A percentile compares a stretch with the other conserved stretches of the same genome.
Conservation (phyloP, 441 rosid species). For the Mallotus repandus region DNA sequence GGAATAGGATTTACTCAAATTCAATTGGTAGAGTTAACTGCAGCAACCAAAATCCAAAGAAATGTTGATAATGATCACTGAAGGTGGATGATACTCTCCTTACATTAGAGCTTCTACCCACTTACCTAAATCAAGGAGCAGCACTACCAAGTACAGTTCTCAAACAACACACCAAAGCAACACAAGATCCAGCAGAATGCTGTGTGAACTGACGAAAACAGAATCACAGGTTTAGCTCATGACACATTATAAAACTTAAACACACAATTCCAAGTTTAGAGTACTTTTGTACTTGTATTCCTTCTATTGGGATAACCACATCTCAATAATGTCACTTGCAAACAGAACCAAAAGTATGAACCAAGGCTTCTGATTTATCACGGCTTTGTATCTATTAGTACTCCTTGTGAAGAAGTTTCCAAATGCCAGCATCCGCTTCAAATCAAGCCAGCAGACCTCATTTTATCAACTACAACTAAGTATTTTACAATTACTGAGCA, state of each 20-base stretch:
- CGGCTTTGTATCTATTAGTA: not conserved
- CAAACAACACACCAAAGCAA: not conserved
- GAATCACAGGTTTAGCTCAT: not conserved
- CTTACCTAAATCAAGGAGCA: slow-evolving; percentile 1
- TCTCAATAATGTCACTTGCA: not conserved
- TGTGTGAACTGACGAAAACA: not conserved
- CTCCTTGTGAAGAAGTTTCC: too few species aligned
- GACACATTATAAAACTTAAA: not conserved
- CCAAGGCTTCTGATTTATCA: not conserved
- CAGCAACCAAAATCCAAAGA: too few species aligned
- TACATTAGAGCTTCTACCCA: not conserved
- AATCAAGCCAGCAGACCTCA: not conserved
- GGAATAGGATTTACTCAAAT: not conserved
- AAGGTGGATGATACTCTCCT: not conserved
- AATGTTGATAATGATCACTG: not conserved
- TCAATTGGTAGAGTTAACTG: too few species aligned
- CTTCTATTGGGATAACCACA: not conserved
- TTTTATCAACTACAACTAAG: not conserved
- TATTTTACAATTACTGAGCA: not conserved
- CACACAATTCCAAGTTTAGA: not conserved
- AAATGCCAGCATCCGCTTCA: too few species aligned
- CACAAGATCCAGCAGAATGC: not conserved
- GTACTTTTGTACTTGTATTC: not conserved
- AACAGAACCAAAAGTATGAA: not conserved
- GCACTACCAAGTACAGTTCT: not conserved